These are phyloP conservation scores for Solanum pinnatisectum DNA, from an alignment of 257 asterid species.

Conservation along the genomic window DNA sequence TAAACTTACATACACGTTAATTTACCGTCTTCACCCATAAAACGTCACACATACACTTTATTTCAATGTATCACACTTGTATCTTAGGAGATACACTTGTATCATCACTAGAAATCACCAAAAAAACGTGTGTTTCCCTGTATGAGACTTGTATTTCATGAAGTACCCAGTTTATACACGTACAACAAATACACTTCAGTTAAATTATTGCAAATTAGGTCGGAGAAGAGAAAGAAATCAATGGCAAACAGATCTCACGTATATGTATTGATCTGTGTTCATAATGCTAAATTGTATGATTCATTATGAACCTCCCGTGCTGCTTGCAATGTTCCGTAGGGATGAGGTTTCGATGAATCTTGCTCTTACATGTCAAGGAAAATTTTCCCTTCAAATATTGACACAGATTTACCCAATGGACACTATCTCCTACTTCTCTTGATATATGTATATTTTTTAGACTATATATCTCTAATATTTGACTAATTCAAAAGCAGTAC, in stretches of 20 bases:
- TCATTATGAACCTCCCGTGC: conserved; percentile 68
- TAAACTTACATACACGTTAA: no score
- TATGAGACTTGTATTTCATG: background rate
- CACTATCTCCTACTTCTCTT: background rate
- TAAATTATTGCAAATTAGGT: background rate
- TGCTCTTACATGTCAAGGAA: conserved; percentile 14
- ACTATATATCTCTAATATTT: background rate
- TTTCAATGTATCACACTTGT: no score
- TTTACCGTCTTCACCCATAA: no score
- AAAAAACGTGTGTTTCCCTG: background rate
- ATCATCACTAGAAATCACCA: background rate
- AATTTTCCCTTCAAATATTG: background rate
- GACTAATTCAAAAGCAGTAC: background rate
- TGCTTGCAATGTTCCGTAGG: conserved; percentile 84
- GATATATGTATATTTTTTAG: background rate
- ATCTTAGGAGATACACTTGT: no score
- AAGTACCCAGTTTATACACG: background rate
- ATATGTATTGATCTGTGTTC: background rate
- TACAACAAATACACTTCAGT: background rate
- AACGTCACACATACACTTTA: no score
- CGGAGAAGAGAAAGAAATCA: background rate
- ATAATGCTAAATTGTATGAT: conserved; percentile 8
- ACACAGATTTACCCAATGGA: background rate
- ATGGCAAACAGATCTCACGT: background rate
- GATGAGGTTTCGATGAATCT: conserved; percentile 59